A percentile compares a stretch with the other conserved stretches of the same genome.
Evolutionary conservation across 2,329 filamentous ascomycete genomes (phyloP).

Genomic region (Verticillium longisporum): DNA sequence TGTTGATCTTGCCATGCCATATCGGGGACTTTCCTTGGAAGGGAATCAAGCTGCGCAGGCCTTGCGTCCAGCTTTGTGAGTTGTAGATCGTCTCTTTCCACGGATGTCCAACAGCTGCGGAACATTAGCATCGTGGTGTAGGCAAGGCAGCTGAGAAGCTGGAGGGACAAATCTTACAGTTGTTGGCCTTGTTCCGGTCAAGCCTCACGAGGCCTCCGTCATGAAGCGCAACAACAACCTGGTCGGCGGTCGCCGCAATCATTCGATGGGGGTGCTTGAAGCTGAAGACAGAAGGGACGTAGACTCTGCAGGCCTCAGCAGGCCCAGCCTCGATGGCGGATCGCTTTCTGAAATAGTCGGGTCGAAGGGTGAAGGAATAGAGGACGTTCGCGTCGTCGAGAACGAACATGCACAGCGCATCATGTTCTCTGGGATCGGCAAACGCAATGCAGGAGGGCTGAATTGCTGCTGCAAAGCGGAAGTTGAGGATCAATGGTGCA

Average conservation of each 20-base stretch:
- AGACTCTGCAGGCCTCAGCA: constrained; percentile 70
- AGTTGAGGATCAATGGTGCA: constrained; percentile 66
- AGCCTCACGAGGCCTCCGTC: constrained; percentile 71
- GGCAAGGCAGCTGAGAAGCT: not conserved
- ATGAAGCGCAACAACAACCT: constrained; percentile 73
- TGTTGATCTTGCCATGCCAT: constrained; percentile 54
- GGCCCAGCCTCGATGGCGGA: constrained; percentile 65
- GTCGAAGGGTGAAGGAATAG: constrained; percentile 75
- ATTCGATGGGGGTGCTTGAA: constrained; percentile 79
- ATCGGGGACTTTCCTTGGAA: constrained; percentile 60
- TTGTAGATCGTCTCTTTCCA: constrained; percentile 73
- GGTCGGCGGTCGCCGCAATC: constrained; percentile 63
- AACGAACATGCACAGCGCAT: constrained; percentile 72
- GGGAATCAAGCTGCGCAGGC: constrained; percentile 58
- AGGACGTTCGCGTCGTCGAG: constrained; percentile 74
- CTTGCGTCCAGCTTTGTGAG: constrained; percentile 64
- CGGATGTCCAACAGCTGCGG: constrained; percentile 20
- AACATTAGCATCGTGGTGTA: constrained; percentile 10
- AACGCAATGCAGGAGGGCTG: constrained; percentile 74
- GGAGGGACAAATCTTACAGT: constrained; percentile 29
- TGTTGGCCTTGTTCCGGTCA: constrained; percentile 46
- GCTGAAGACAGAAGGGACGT: constrained; percentile 63
- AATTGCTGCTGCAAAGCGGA: constrained; percentile 70
- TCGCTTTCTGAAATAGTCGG: constrained; percentile 71
- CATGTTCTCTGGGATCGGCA: constrained; percentile 70